Percentiles rank a stretch among this genome's conserved stretches.
phyloP scores from a whole-genome alignment of 2,329 filamentous ascomycete genomes.

The Trichoderma arundinaceum region DNA sequence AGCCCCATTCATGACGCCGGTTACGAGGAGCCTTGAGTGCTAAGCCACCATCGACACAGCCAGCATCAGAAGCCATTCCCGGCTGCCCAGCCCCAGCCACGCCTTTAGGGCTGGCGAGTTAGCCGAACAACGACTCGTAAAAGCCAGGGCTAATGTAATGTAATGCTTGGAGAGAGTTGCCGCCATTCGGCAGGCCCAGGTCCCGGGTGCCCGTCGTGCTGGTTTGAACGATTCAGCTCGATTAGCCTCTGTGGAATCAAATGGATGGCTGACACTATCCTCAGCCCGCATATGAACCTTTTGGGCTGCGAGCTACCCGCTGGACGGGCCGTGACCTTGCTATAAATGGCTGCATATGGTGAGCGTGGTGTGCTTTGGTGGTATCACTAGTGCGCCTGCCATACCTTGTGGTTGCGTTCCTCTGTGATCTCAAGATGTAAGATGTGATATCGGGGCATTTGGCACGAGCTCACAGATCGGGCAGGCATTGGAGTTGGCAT shows the following conservation, averaged over 20 bases:
- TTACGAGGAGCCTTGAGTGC: conserved; percentile 19
- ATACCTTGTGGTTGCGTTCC: conserved; percentile 12
- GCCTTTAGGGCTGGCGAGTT: conserved; percentile 9
- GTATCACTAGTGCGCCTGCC: conserved; percentile 8
- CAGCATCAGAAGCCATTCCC: not conserved
- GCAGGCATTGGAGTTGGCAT: not conserved
- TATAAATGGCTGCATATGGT: conserved; percentile 24
- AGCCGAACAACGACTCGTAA: no score
- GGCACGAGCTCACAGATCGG: conserved; percentile 10
- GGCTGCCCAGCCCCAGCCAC: conserved; percentile 5
- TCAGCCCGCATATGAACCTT: conserved; percentile 14
- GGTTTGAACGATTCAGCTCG: not conserved
- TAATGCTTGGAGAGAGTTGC: no score
- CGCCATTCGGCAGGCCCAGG: no score
- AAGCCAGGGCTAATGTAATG: no score
- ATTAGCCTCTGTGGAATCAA: conserved; percentile 11
- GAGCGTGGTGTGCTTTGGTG: not conserved
- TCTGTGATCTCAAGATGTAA: conserved; percentile 11
- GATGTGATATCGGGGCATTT: conserved; percentile 9
- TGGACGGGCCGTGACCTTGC: conserved; percentile 24
- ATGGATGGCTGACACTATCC: conserved; percentile 14
- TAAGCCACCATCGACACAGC: conserved; percentile 28
- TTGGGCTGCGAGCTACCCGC: conserved; percentile 25
- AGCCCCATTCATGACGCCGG: conserved; percentile 25
- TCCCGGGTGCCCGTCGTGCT: no score